These are phyloP conservation scores for Spathaspora passalidarum DNA, from an alignment of 805 yeast species.

Conservation along the genomic window DNA sequence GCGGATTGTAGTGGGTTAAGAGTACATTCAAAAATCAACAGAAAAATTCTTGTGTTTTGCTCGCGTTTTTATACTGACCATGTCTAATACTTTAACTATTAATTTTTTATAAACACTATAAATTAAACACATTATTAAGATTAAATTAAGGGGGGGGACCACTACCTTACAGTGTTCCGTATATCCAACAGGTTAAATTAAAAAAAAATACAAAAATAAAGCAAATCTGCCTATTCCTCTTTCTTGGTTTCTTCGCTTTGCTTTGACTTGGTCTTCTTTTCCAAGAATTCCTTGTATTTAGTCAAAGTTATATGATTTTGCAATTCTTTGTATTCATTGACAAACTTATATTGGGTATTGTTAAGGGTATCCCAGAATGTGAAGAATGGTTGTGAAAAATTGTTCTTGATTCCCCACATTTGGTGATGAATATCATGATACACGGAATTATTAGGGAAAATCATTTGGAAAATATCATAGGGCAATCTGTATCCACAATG, in stretches of 20 bases:
- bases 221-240: neutral
- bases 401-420: slow-evolving; percentile 88
- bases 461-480: slow-evolving; percentile 80
- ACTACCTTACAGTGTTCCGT: neutral
- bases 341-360: slow-evolving; percentile 65
- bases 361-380: slow-evolving; percentile 83
- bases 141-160: neutral
- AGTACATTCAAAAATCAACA: neutral
- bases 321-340: slow-evolving; percentile 59
- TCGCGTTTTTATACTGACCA: neutral
- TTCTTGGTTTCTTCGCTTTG: neutral
- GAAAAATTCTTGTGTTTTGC: neutral
- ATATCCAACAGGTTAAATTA: too few species aligned
- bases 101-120: neutral
- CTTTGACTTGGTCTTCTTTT: slow-evolving; percentile 25
- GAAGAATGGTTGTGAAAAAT: slow-evolving; percentile 95
- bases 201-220: neutral
- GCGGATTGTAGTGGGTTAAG: too few species aligned
- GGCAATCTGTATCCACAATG: slow-evolving; percentile 98
- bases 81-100: neutral
- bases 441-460: slow-evolving; percentile 93
- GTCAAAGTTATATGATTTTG: slow-evolving; percentile 67
- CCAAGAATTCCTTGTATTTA: slow-evolving; percentile 59
- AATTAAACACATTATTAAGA: neutral
- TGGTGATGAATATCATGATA: slow-evolving; percentile 98